Conservation (phyloP, 2,329 filamentous ascomycete genomes). For the Paraphoma chrysanthemicola region DNA sequence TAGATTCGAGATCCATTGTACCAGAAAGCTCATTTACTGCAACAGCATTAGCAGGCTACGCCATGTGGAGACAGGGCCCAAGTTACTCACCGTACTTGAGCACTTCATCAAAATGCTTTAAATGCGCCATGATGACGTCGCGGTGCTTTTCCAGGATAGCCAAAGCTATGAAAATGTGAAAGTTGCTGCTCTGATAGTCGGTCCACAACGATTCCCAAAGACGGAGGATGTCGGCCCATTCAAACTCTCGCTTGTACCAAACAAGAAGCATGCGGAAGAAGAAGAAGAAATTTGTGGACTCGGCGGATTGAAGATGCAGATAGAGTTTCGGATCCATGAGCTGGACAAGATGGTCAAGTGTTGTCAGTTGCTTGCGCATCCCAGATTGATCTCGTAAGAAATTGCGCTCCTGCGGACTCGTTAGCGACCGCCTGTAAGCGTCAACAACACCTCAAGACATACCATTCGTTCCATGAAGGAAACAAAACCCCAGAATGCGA, state of each 20-base stretch:
- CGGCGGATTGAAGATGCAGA: slow-evolving; percentile 83
- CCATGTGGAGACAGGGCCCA: no score
- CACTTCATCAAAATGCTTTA: slow-evolving; percentile 95
- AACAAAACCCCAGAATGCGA: slow-evolving; percentile 96
- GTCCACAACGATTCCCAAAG: slow-evolving; percentile 97
- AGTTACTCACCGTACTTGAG: slow-evolving; percentile 82
- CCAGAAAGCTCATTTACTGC: slow-evolving; percentile 92
- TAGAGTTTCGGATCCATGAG: slow-evolving; percentile 97
- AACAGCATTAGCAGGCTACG: slow-evolving; percentile 8
- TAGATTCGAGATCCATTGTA: slow-evolving; percentile 88
- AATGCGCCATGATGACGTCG: slow-evolving; percentile 94
- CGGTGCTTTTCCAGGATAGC: slow-evolving; percentile 95
- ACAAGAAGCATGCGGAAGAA: slow-evolving; percentile 99
- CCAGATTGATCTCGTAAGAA: slow-evolving; percentile 95
- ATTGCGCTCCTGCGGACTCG: slow-evolving; percentile 72
- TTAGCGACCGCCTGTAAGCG: slow-evolving; percentile 7
- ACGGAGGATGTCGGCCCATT: slow-evolving; percentile 83
- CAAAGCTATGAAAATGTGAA: slow-evolving; percentile 92
- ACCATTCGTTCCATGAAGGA: slow-evolving; percentile 96
- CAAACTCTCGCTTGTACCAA: slow-evolving; percentile 98
- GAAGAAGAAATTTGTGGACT: slow-evolving; percentile 99
- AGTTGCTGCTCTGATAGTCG: slow-evolving; percentile 85
- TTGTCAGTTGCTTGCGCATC: slow-evolving; percentile 90
- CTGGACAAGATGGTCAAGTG: slow-evolving; percentile 92
- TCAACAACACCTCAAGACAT: slow-evolving; percentile 9